These are phyloP conservation scores for Colletotrichum sp. DNA, from an alignment of 2,329 filamentous ascomycete species.

Conservation along the genomic window DNA sequence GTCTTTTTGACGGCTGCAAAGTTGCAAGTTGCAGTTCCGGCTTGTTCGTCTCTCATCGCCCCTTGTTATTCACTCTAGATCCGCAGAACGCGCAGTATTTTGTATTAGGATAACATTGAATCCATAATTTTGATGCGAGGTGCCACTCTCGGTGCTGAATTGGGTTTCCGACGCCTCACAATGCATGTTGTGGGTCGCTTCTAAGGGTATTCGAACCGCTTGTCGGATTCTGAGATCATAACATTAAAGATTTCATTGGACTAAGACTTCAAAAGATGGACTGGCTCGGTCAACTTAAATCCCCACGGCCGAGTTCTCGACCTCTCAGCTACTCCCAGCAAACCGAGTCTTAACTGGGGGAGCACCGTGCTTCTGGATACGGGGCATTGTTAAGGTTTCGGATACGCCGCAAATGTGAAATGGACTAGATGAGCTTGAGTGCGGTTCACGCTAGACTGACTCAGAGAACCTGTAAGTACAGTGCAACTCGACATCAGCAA, in stretches of 20 bases:
- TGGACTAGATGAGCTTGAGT: background rate
- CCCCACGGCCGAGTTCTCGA: background rate
- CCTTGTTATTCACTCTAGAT: too few species aligned
- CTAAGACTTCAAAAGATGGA: accelerated
- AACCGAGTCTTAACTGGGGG: background rate
- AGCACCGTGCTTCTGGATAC: background rate
- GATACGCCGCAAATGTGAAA: background rate
- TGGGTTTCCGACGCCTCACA: accelerated
- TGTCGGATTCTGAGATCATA: background rate
- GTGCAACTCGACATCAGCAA: accelerated
- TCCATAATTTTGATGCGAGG: background rate
- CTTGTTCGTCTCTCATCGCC: background rate
- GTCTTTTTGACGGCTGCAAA: background rate
- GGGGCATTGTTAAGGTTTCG: background rate
- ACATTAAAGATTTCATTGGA: background rate
- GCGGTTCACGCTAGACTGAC: background rate
- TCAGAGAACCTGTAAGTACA: background rate
- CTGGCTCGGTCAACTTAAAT: background rate
- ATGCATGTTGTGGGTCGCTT: background rate
- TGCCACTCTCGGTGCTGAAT: background rate
- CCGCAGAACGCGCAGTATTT: too few species aligned
- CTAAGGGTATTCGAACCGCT: background rate
- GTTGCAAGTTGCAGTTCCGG: background rate
- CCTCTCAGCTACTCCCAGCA: background rate
- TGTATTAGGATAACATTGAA: too few species aligned